Evolutionary conservation across 768 basidiomycete species (phyloP).

Genomic region (Boletus insuetus): DNA sequence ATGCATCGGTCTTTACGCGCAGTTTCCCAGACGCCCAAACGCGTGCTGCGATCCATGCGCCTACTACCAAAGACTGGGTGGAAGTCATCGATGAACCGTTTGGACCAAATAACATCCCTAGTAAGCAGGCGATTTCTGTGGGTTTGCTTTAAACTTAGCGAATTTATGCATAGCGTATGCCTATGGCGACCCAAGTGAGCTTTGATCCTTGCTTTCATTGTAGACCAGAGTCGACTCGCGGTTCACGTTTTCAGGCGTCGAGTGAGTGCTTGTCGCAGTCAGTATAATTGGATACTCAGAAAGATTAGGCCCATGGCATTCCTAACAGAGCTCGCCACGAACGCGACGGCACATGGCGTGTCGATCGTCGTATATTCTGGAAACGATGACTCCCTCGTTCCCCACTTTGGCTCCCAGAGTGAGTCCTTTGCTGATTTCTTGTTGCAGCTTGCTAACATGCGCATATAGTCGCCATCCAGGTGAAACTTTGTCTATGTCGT

Average conservation of each 20-base stretch:
- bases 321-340: slow-evolving; percentile 61
- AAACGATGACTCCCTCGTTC: slow-evolving; percentile 63
- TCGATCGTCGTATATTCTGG: slow-evolving; percentile 59
- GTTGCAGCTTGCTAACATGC: slow-evolving; percentile 1
- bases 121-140: slow-evolving; percentile 10
- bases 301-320: slow-evolving; percentile 56
- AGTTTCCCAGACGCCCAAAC: slow-evolving; percentile 43
- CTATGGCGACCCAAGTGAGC: slow-evolving; percentile 33
- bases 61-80: slow-evolving; percentile 54
- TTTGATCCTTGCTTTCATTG: not conserved
- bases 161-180: slow-evolving; percentile 7
- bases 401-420: slow-evolving; percentile 65
- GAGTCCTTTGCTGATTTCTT: slow-evolving; percentile 7
- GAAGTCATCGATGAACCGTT: slow-evolving; percentile 25
- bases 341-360: slow-evolving; percentile 48
- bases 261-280: slow-evolving; percentile 24
- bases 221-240: not conserved
- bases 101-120: not conserved
- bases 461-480: slow-evolving; percentile 52
- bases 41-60: slow-evolving; percentile 63
- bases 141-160: too few relatives aligned
- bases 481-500: slow-evolving; percentile 14
- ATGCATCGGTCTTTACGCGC: slow-evolving; percentile 36
- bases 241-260: slow-evolving; percentile 24
- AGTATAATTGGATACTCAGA: not conserved